Base-by-base conservation (phyloP, 2,329 filamentous ascomycete genomes). In the Lasiodiplodia gonubiensis region DNA sequence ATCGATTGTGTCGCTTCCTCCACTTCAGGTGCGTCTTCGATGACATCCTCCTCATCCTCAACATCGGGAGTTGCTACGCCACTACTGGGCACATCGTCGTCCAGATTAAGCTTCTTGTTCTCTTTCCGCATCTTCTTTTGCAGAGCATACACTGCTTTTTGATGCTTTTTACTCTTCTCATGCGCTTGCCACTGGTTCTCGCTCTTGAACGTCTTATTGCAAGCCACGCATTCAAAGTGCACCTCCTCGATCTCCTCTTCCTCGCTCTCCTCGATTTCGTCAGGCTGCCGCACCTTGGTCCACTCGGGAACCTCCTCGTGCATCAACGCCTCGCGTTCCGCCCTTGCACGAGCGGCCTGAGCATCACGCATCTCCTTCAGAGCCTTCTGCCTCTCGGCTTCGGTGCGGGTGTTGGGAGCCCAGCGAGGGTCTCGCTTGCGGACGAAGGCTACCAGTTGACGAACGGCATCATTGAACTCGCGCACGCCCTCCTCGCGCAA, bases 161-260 rank as follows among this genome's bases (percentile, higher is more conserved):
- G 80, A 74, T 99, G 95, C 80, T 98, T 99, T 78, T 97, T 99
- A 83, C 94, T 98, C 81, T 91, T 93, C 80, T 97, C 94, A 74
- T 99, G 95, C 3, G 91, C 90, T 74, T 96, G 89, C 70, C 91
- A 93, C 75, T 98, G 94, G 71, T 93, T 93, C 76, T 97, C 92
- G 74, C 94, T 98, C 80, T 97, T 92, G 78, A 94, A 95, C 0
- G 75, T 84, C 77, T 90, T 90, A 69, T 84, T 81, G 73, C 88
- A 90, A 7, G 86, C 86, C 39, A 90, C 85, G 70, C 88, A 90
- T 71, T 89, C 87, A 69, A 85, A 88, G 51, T 85, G 81, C 67
- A 88, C 78, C 66, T 83, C 80, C 68, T 81, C 81, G 21, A 77
- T 74, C 64, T 83, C 80, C 53, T 81, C 85, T 63, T 86, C 81